These are phyloP conservation scores for Chalciporus sphaerocephalus DNA, from an alignment of 768 basidiomycete genomes.

Conservation along the genomic window DNA sequence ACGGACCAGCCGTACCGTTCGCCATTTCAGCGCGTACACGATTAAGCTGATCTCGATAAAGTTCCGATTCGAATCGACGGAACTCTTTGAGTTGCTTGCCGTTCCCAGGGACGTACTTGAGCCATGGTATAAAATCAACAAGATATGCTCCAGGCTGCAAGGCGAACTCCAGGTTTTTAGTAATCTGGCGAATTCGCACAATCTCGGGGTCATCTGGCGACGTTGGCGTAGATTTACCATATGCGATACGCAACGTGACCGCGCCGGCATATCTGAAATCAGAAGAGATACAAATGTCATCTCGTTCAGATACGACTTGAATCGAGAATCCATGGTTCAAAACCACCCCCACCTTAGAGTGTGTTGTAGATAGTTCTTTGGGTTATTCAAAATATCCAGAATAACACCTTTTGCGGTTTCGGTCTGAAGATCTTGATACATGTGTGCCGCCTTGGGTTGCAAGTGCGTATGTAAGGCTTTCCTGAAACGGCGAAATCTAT, in stretches of 20 bases:
- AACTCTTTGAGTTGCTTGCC: constrained; percentile 47
- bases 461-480: constrained; percentile 53
- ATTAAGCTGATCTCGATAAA: constrained; percentile 46
- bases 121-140: constrained; percentile 32
- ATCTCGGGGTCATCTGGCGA: constrained; percentile 10
- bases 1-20: constrained; percentile 5
- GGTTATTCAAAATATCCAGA: constrained; percentile 19
- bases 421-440: constrained; percentile 44
- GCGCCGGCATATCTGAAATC: constrained; percentile 21
- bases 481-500: constrained; percentile 51
- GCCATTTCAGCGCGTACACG: constrained; percentile 8
- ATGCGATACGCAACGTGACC: constrained; percentile 22
- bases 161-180: constrained; percentile 25
- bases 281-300: neutral
- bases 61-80: constrained; percentile 45
- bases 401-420: constrained; percentile 20
- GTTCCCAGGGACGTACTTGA: constrained; percentile 52
- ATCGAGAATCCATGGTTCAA: too few relatives aligned
- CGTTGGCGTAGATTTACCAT: constrained; percentile 26
- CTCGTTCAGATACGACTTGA: neutral
- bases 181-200: constrained; percentile 15
- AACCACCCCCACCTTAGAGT: constrained; percentile 10
- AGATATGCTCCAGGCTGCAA: constrained; percentile 31
- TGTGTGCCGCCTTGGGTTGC: constrained; percentile 42
- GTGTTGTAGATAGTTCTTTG: constrained; percentile 9